A percentile compares a stretch with the other conserved stretches of the same genome.
These are phyloP conservation scores for Trichosporon ovoides DNA, from an alignment of 1,284 basidiomycete genomes.

Conservation along the genomic window DNA sequence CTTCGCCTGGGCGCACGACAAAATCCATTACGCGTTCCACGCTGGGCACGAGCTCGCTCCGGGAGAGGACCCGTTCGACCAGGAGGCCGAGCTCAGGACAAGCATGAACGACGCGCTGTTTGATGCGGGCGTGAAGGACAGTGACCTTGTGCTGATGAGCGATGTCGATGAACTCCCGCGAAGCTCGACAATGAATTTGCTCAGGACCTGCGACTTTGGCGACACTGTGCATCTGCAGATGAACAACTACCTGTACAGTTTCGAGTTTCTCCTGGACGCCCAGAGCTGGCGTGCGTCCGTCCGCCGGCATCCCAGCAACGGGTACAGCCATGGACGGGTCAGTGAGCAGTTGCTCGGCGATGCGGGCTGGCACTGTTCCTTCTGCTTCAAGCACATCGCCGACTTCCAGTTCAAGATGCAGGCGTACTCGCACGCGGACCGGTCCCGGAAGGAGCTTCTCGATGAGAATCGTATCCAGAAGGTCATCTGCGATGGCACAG, in stretches of 20 bases:
- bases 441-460: conserved; percentile 18
- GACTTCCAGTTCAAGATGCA: conserved; percentile 32
- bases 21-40: conserved; percentile 27
- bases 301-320: conserved; percentile 10
- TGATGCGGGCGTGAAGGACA: neutral
- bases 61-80: neutral
- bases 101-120: neutral
- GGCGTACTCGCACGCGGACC: conserved; percentile 34
- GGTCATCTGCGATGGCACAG: conserved; percentile 25
- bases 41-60: neutral
- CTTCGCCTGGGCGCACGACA: conserved; percentile 38
- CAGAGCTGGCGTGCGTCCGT: conserved; percentile 4
- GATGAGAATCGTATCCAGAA: conserved; percentile 13
- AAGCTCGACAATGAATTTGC: conserved; percentile 55
- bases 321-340: conserved; percentile 39
- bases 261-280: conserved; percentile 56
- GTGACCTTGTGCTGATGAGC: conserved; percentile 57
- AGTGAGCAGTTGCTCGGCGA: conserved; percentile 57
- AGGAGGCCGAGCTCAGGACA: neutral
- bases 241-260: conserved; percentile 63
- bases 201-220: conserved; percentile 55
- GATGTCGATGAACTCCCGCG: conserved; percentile 67
- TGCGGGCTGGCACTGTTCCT: conserved; percentile 54
- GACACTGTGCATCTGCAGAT: conserved; percentile 54
- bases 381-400: conserved; percentile 28